Base-by-base conservation (phyloP, 345 rosid species). In the Firmiana major region DNA sequence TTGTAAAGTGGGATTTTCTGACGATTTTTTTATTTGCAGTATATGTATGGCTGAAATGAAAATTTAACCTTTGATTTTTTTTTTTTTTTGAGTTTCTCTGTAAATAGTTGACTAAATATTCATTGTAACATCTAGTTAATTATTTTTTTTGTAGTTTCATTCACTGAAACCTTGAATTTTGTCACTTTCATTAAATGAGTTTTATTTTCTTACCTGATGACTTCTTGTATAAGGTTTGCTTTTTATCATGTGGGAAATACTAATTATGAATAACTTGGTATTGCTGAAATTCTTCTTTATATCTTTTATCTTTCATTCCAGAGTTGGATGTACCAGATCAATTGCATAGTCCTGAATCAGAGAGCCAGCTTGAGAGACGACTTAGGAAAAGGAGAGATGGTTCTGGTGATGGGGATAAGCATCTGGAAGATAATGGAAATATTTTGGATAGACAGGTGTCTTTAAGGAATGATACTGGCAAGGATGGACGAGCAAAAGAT, bases 361-460 rank as follows among this genome's bases (percentile, higher is more conserved):
- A 92, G 53, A 90, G 73, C 80, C 82, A 78, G 71, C 57, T 79
- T 64, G 98, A 93, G 74, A 88, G 88, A 64, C 89, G 89, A 53
- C 83, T 74, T 73, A 86, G 92, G 88, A 93, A 85, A 78, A 92
- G 80, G 88, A 83, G 83, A 75, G 97, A 88, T 82, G 87, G 81
- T 81, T 86, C 87, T 80, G 89, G 85, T 80, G 86, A 84, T 59
- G 85, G 82, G 76, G 88, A 87, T 74, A 90, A 86, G 82, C 88
- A 84, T 82, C 90, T 80, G 17, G 90, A 90, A 79, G 90, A 90
- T 85, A 80, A 73, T 86, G 92, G 85, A 64, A 92, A 86, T 40
- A 78, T 43, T 49, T 84, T 84, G 76, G 88, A 83, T 46, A 85
- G 85, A 77, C 88, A 76, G 43, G 13, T 88, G 24, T 73, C 81